These are phyloP conservation scores for Pseudocercospora vitis DNA, from an alignment of 2,329 filamentous ascomycete genomes.

Conservation along the genomic window DNA sequence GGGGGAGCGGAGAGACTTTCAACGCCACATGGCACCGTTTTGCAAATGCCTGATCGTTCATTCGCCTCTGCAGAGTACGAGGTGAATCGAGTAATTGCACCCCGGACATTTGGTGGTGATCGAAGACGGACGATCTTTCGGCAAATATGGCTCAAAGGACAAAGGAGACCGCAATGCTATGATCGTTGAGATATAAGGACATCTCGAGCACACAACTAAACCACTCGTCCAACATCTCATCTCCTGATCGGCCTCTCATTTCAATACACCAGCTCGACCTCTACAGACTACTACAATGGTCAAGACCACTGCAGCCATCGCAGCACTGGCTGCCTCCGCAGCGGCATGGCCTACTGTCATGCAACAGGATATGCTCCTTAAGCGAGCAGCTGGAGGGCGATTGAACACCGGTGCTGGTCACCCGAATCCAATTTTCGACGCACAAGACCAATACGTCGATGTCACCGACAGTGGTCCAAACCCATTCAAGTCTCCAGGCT, in stretches of 20 bases:
- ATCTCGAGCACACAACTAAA: too few species aligned
- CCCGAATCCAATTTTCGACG: slow-evolving; percentile 23
- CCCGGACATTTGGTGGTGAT: background rate
- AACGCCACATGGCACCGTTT: background rate
- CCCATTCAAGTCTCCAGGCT: slow-evolving; percentile 31
- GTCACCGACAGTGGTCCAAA: slow-evolving; percentile 29
- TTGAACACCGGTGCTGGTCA: slow-evolving; percentile 22
- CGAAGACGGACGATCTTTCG: background rate
- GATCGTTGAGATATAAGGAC: background rate
- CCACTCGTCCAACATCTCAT: too few species aligned
- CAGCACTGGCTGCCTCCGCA: slow-evolving; percentile 16
- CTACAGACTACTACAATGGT: slow-evolving; percentile 10
- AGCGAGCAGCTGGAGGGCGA: slow-evolving; percentile 14
- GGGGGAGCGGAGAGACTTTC: background rate
- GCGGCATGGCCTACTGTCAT: slow-evolving; percentile 22
- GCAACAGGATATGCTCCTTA: slow-evolving; percentile 15
- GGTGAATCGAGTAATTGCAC: background rate
- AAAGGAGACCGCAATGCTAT: background rate
- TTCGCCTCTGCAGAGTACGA: background rate
- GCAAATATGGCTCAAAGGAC: background rate
- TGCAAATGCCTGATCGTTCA: background rate
- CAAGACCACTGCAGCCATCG: slow-evolving; percentile 9
- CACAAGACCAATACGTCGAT: slow-evolving; percentile 24
- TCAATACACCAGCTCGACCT: too few species aligned
- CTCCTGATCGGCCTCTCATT: too few species aligned